Base-by-base conservation (phyloP, 768 basidiomycete genomes). In the Xanthoconium purpureum region DNA sequence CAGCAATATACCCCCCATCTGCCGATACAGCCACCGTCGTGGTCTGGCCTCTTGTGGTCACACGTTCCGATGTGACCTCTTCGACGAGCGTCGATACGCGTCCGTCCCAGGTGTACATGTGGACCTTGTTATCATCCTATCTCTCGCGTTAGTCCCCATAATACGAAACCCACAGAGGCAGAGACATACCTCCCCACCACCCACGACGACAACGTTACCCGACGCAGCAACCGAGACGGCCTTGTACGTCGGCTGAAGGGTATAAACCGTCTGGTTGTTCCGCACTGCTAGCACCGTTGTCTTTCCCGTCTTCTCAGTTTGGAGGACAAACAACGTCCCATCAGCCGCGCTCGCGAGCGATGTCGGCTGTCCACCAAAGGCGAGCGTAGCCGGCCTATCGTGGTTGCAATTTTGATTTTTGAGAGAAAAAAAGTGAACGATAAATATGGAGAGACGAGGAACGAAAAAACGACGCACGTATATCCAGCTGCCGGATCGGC, bases 21-120 rank as follows among this genome's bases (percentile, higher is more conserved):
- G 85, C 83, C 0, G 91, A 90, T 73, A 97, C 89, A 0, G 89
- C 82, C 7, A 98, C 70, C 1, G 84, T 84, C 40, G 85, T 86
- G 18, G 98, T 75, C 8, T 82, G 74, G 14, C 85, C 89, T 42
- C 66, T 55, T 1, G 58, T 11, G 60, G 81, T 82, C 69, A 89
- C 88, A 33, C 83, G 84, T 59, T 87, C 84, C 10, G 90, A 74
- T 3, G 81, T 75, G 0, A 71, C 80, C 30, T 66, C 70, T 66
- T 88, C 85, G 46, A 75, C 81, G 54, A 92, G 66, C 14, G 55
- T 49, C 20, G 59, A 65, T 2, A 76, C 62, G 57, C 81, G 83
- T 1, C 85, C 87, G 56, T 87, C 82, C 86, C 90, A 91, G 28
- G 80, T 73, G 61, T 87, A 83, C 30, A 98, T 71, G 42, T 81